A percentile compares a stretch with the other conserved stretches of the same genome.
These are phyloP conservation scores for Diospyros kaki DNA, from an alignment of 148 eudicot species.

Conservation along the genomic window DNA sequence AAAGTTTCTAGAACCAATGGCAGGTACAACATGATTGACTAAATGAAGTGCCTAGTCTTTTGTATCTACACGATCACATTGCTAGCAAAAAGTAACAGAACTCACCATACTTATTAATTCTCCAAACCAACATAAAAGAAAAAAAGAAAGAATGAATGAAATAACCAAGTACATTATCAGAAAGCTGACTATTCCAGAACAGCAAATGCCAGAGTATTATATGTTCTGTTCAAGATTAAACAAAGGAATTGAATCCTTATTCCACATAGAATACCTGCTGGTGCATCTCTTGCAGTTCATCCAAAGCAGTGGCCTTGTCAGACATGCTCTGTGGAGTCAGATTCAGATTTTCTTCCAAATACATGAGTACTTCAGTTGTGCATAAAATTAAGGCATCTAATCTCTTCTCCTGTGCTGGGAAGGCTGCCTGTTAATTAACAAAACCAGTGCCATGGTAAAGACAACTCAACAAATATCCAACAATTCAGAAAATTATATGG, in stretches of 20 bases:
- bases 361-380: conserved; percentile 58
- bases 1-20: neutral
- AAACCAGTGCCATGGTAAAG: neutral
- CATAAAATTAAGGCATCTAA: conserved; percentile 82
- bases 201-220: too few species aligned
- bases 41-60: neutral
- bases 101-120: neutral
- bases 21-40: neutral
- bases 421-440: conserved; percentile 61
- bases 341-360: conserved; percentile 82
- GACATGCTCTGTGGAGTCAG: conserved; percentile 80
- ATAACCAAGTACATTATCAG: too few species aligned
- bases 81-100: neutral
- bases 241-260: neutral
- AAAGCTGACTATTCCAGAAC: too few species aligned
- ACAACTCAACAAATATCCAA: neutral
- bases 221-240: neutral
- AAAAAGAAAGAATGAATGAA: neutral
- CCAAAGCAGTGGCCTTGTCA: conserved; percentile 77
- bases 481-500: neutral
- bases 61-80: neutral
- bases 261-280: conserved; percentile 52
- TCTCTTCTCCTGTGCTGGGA: conserved; percentile 85
- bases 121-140: neutral
- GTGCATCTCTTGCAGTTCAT: conserved; percentile 87